Percentiles rank a stretch among this genome's conserved stretches.
These are phyloP conservation scores for Penicillium arizonense DNA, from an alignment of 495 filamentous ascomycete genomes.

Conservation along the genomic window DNA sequence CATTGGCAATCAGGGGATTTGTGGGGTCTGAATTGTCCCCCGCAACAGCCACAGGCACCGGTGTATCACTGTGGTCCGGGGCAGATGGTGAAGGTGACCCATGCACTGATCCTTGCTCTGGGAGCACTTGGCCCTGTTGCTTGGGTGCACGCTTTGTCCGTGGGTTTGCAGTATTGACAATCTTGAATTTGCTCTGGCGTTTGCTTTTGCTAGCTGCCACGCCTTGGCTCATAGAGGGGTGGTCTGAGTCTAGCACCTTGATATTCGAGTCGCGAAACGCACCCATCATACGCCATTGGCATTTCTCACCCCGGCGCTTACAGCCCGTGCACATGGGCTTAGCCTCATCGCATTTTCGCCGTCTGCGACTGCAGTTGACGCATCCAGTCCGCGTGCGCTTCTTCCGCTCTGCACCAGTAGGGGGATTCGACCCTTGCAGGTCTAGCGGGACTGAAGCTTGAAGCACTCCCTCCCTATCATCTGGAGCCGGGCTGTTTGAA, in stretches of 20 bases:
- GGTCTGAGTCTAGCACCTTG: constrained; percentile 28
- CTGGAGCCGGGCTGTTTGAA: not conserved
- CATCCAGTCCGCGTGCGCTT: constrained; percentile 34
- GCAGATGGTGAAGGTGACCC: not conserved
- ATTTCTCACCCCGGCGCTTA: constrained; percentile 28
- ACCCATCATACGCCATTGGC: constrained; percentile 34
- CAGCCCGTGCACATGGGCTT: constrained; percentile 33
- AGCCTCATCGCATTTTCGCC: constrained; percentile 33
- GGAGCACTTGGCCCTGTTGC: not conserved
- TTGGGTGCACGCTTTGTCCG: not conserved
- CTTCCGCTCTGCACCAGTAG: constrained; percentile 19
- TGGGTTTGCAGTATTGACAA: constrained; percentile 14
- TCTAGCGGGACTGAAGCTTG: not conserved
- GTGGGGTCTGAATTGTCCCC: not conserved
- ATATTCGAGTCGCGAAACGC: constrained; percentile 35
- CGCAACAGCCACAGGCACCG: not conserved
- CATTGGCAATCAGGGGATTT: not conserved
- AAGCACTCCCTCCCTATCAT: not conserved
- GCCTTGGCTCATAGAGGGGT: constrained; percentile 32
- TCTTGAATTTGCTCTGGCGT: constrained; percentile 32
- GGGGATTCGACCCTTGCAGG: constrained; percentile 12
- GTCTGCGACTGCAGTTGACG: constrained; percentile 32
- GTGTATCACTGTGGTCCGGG: not conserved
- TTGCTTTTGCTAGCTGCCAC: constrained; percentile 13
- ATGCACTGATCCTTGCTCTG: not conserved